A percentile compares a stretch with the other conserved stretches of the same genome.
Evolutionary conservation across 2,329 filamentous ascomycete species (phyloP).

Genomic region (Davidsoniella neocaledoniae): DNA sequence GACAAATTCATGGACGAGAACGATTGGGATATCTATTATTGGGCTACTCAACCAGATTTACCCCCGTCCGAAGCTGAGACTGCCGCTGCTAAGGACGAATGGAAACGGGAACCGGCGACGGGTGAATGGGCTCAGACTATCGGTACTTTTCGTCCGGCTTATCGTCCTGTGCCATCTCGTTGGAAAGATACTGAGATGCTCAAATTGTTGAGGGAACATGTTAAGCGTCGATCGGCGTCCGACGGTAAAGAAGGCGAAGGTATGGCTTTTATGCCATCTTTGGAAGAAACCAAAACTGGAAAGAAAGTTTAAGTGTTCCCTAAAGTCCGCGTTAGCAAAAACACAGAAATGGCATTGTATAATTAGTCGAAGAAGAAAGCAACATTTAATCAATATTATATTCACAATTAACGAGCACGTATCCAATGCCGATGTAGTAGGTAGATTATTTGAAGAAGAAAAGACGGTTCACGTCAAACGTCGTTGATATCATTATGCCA

Average conservation of each 20-base stretch:
- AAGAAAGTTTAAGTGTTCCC: background rate
- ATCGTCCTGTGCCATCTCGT: conserved; percentile 69
- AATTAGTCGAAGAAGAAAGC: background rate
- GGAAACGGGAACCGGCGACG: conserved; percentile 21
- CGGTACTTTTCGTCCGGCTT: conserved; percentile 84
- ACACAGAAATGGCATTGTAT: background rate
- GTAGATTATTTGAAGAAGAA: background rate
- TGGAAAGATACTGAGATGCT: conserved; percentile 79
- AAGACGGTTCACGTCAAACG: background rate
- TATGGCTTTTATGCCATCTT: conserved; percentile 41
- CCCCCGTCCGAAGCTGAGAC: conserved; percentile 30
- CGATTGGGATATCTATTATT: conserved; percentile 99
- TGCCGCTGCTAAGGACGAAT: conserved; percentile 17
- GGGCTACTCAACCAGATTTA: conserved; percentile 71
- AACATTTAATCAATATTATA: background rate
- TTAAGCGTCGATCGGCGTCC: conserved; percentile 39
- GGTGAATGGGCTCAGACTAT: conserved; percentile 97
- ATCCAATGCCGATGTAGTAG: background rate
- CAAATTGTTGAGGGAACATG: conserved; percentile 60
- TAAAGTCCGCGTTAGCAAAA: background rate
- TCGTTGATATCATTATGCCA: background rate
- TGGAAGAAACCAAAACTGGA: conserved; percentile 17
- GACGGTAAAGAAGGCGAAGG: conserved; percentile 25
- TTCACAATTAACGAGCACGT: background rate
- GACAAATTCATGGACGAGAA: conserved; percentile 95